A percentile compares a stretch with the other conserved stretches of the same genome.
Conservation (phyloP, 177 flowering plant genomes). For the Telopea speciosissima region DNA sequence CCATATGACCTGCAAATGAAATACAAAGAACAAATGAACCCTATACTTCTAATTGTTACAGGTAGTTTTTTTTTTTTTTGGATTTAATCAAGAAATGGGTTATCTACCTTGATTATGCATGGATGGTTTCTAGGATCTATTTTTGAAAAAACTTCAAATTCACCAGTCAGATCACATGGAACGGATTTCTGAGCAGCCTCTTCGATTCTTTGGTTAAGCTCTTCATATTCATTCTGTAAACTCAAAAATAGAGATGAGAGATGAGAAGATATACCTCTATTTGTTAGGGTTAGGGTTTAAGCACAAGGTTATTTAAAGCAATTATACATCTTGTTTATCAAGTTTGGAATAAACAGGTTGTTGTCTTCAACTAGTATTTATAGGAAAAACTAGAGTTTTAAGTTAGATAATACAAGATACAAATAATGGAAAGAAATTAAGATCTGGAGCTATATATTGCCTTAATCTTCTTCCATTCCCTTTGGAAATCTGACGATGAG, state of each 20-base stretch:
- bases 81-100: neutral
- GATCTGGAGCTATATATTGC: conserved; percentile 18
- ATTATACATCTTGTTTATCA: too few species aligned
- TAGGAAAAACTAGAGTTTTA: too few species aligned
- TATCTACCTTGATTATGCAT: conserved; percentile 51
- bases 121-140: conserved; percentile 36
- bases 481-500: conserved; percentile 21
- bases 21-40: neutral
- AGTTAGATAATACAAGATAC: too few species aligned
- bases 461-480: conserved; percentile 38
- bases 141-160: conserved; percentile 31
- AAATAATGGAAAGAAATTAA: too few species aligned
- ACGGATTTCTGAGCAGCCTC: conserved; percentile 18
- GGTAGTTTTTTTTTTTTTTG: too few species aligned
- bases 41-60: too few species aligned
- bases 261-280: too few species aligned
- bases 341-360: too few species aligned
- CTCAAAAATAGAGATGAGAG: neutral
- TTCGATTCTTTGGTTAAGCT: conserved; percentile 33
- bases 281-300: too few species aligned
- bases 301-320: too few species aligned
- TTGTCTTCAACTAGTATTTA: too few species aligned
- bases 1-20: conserved; percentile 31
- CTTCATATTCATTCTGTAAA: conserved; percentile 41
- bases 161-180: conserved; percentile 17